A percentile compares a stretch with the other conserved stretches of the same genome.
Evolutionary conservation across 2,329 filamentous ascomycete genomes (phyloP).

Genomic region (Colletotrichum coccodes): DNA sequence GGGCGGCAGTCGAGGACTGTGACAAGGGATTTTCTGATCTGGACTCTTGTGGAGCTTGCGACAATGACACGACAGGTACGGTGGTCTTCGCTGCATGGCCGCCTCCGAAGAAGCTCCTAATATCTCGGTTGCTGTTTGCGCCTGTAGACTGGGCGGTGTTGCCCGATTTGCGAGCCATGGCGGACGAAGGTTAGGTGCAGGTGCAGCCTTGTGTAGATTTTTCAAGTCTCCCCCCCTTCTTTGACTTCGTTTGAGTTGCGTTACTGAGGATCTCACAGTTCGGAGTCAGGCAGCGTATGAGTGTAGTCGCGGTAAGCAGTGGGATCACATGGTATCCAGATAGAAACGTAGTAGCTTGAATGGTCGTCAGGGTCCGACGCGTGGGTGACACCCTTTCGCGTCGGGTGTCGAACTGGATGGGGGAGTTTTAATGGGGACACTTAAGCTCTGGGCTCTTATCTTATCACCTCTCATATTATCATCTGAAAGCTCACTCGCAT

Average conservation of each 20-base stretch:
- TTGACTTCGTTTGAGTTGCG: too few species aligned
- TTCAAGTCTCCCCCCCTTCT: too few species aligned
- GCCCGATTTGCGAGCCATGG: slow-evolving; percentile 24
- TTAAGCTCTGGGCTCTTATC: slow-evolving; percentile 9
- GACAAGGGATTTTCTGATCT: neutral
- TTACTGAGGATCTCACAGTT: neutral
- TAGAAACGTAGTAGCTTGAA: neutral
- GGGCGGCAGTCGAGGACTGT: neutral
- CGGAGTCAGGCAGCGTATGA: neutral
- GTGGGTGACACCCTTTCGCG: slow-evolving; percentile 25
- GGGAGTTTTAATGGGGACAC: slow-evolving; percentile 22
- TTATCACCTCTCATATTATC: slow-evolving; percentile 21
- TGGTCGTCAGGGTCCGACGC: slow-evolving; percentile 24
- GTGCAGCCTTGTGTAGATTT: neutral
- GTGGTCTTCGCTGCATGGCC: neutral
- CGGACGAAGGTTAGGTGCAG: neutral
- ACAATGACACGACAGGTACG: neutral
- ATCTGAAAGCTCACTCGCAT: neutral
- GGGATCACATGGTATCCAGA: slow-evolving; percentile 17
- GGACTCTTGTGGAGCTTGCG: neutral
- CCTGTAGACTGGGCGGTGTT: slow-evolving; percentile 8
- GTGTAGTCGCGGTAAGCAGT: neutral
- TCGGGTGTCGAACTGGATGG: slow-evolving; percentile 6
- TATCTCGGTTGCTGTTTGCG: slow-evolving; percentile 20
- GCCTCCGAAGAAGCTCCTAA: slow-evolving; percentile 22